Base-by-base conservation (phyloP, 2,329 filamentous ascomycete genomes). In the Penicillium brasilianum region DNA sequence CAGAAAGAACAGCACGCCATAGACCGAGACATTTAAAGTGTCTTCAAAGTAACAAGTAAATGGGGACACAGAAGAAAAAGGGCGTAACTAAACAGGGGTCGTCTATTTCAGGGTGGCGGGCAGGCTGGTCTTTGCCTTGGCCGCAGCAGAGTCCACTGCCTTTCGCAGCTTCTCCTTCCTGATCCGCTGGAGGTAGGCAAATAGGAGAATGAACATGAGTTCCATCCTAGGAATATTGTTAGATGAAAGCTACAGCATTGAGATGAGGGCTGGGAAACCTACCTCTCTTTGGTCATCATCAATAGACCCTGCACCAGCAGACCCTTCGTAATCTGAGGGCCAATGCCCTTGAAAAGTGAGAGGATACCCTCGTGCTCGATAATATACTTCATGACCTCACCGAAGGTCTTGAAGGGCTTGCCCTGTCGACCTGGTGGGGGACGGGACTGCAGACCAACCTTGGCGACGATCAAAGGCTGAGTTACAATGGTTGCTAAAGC, bases 211-310 rank as follows among this genome's bases (percentile, higher is more conserved):
- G 75, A 97, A 98, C 48, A 93, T 76, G 16, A 98, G 81, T 77
- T 98, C 95, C 78, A 98, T 91, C 68, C 91, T 92, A 57, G 10
- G 16, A 56, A 7, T 34, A 59, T 55, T 16, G 55, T 41, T 44
- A 55, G 39, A 55, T 14, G 20, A 44, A 41, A 44, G 34, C 20
- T 13, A 20, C 16, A 3, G 2, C 9, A 30, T 44, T 5, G 30
- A 44, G 68, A 25, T 8, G 20, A 13, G 18, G 55, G 46, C 7
- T 39, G 41, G 18, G 48, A 41, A 48, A 58, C 63, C 55, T 83
- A 93, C 91, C 93, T 87, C 80, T 99, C 95, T 81, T 99, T 99
- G 51, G 93, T 95, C 93, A 97, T 99, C 95, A 99, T 99, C 41
- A 99, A 83, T 58, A 99, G 87, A 53, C 95, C 95, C 74, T 99